These are phyloP conservation scores for Leccinum proximum DNA, from an alignment of 1,284 basidiomycete species.

Conservation along the genomic window DNA sequence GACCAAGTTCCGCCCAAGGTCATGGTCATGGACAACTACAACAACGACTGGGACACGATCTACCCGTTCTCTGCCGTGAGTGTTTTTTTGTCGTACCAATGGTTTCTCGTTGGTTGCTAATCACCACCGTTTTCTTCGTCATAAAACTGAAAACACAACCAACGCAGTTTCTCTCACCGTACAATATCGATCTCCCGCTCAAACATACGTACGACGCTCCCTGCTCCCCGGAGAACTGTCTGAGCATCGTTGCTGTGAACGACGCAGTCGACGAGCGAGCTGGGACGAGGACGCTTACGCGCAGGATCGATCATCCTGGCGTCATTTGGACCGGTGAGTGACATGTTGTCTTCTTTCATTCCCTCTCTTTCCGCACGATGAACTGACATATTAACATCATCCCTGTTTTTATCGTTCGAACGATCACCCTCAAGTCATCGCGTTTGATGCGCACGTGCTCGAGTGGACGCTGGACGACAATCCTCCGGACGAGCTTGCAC, in stretches of 20 bases:
- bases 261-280: slow-evolving; percentile 53
- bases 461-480: slow-evolving; percentile 81
- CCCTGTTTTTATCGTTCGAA: not conserved
- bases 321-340: slow-evolving; percentile 82
- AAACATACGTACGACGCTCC: slow-evolving; percentile 51
- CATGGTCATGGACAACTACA: slow-evolving; percentile 63
- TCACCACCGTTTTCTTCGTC: not conserved
- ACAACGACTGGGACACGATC: slow-evolving; percentile 82
- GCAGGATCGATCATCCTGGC: slow-evolving; percentile 79
- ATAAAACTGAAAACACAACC: not conserved
- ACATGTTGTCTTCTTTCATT: not conserved
- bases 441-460: slow-evolving; percentile 91
- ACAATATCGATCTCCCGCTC: slow-evolving; percentile 64
- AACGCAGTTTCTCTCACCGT: slow-evolving; percentile 71
- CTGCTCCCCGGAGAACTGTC: slow-evolving; percentile 43
- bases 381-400: not conserved
- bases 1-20: slow-evolving; percentile 39
- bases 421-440: slow-evolving; percentile 54
- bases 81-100: slow-evolving; percentile 3
- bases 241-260: slow-evolving; percentile 61
- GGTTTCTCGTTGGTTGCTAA: slow-evolving; percentile 5
- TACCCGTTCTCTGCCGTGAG: slow-evolving; percentile 83
- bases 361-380: not conserved
- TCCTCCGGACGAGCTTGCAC: slow-evolving; percentile 68
- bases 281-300: slow-evolving; percentile 69